A percentile compares a stretch with the other conserved stretches of the same genome.
phyloP scores from a whole-genome alignment of 129 eudicot species.

The Artemisia argyi region DNA sequence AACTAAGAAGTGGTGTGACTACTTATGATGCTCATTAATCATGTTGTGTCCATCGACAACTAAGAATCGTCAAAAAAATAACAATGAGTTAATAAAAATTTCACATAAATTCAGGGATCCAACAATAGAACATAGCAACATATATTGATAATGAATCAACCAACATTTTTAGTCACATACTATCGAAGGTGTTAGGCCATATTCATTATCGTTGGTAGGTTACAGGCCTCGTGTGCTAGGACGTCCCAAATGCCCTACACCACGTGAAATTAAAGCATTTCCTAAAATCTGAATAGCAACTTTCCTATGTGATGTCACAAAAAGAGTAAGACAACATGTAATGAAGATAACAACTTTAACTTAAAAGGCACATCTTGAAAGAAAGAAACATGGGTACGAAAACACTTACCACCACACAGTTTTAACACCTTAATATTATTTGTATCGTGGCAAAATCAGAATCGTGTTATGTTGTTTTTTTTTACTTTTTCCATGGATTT shows the following conservation, averaged over 20 bases:
- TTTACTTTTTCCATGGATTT: not conserved
- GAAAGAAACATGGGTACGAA: conserved; percentile 8
- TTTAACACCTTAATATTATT: not conserved
- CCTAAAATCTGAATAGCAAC: not conserved
- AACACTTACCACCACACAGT: conserved; percentile 9
- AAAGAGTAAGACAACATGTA: conserved; percentile 19
- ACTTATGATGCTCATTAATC: too few relatives aligned
- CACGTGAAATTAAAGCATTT: conserved; percentile 15
- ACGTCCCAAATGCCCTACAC: conserved; percentile 9
- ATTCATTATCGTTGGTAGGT: conserved; percentile 19
- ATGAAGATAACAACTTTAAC: not conserved
- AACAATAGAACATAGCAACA: too few relatives aligned
- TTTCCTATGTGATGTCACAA: conserved; percentile 16
- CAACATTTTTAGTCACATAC: too few relatives aligned
- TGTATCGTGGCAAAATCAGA: conserved; percentile 16
- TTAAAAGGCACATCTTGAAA: not conserved
- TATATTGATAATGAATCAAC: too few relatives aligned
- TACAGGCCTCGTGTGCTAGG: conserved; percentile 10
- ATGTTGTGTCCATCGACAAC: too few relatives aligned
- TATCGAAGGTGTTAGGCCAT: not conserved
- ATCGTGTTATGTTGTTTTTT: conserved; percentile 16
- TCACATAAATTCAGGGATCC: too few relatives aligned
- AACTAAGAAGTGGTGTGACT: too few relatives aligned
- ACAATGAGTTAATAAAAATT: too few relatives aligned
- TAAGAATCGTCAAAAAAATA: too few relatives aligned